Evolutionary conservation across 176 grass and related monocot genomes (phyloP).

Genomic region (Chloris gayana): DNA sequence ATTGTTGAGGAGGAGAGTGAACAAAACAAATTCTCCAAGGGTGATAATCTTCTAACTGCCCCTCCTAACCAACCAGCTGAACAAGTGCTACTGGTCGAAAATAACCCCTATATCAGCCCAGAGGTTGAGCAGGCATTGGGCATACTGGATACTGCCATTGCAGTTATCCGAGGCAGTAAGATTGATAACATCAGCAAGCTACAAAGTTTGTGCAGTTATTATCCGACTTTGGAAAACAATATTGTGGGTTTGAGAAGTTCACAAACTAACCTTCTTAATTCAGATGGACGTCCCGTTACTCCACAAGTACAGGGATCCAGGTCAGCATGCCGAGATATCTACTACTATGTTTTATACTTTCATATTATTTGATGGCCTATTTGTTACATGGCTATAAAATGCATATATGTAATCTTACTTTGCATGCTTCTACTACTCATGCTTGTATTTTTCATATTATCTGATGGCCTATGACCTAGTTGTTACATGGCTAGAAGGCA

Average conservation of each 20-base stretch:
- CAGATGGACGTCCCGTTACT: conserved; percentile 24
- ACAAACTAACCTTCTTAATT: conserved; percentile 17
- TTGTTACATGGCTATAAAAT: neutral
- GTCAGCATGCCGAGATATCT: conserved; percentile 44
- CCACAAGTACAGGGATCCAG: conserved; percentile 44
- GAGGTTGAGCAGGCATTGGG: conserved; percentile 76
- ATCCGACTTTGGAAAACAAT: conserved; percentile 22
- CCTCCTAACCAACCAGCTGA: conserved; percentile 8
- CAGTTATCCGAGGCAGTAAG: conserved; percentile 47
- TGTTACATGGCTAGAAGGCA: neutral
- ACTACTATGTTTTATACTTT: conserved; percentile 4
- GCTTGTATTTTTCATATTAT: conserved; percentile 2
- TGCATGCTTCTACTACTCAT: conserved; percentile 15
- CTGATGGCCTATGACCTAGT: neutral
- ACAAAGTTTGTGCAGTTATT: conserved; percentile 40
- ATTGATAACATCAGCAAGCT: conserved; percentile 6
- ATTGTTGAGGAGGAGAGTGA: conserved; percentile 74
- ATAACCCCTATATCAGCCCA: conserved; percentile 50
- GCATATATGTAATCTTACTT: no score
- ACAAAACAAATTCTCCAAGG: conserved; percentile 26
- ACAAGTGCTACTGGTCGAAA: conserved; percentile 7
- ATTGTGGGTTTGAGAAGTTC: conserved; percentile 17
- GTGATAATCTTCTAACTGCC: conserved; percentile 27
- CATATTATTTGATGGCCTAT: neutral
- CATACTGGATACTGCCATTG: conserved; percentile 72